phyloP scores from a whole-genome alignment of 306 rosid genomes.

The Astragalus glycyphyllos region DNA sequence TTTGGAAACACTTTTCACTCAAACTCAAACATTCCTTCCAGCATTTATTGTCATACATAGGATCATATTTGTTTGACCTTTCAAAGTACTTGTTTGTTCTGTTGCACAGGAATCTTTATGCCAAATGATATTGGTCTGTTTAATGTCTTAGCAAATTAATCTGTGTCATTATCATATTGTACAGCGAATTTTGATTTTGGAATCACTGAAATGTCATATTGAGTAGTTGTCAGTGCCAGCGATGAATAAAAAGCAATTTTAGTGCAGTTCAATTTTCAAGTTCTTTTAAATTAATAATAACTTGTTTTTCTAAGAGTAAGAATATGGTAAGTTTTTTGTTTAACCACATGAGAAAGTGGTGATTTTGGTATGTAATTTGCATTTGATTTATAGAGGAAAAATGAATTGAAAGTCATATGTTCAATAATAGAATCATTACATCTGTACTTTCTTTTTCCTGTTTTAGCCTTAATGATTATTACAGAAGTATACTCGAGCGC shows the following conservation, averaged over 20 bases:
- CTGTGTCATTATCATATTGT: conserved; percentile 28
- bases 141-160: conserved; percentile 1
- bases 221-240: conserved; percentile 1
- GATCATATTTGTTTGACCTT: conserved; percentile 6
- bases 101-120: conserved; percentile 22
- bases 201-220: conserved; percentile 27
- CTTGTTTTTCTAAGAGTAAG: neutral
- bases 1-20: conserved; percentile 5
- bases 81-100: conserved; percentile 11
- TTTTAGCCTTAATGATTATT: conserved; percentile 61
- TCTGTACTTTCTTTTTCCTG: conserved; percentile 27
- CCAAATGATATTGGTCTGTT: conserved; percentile 28
- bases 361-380: conserved; percentile 4
- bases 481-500: conserved; percentile 85
- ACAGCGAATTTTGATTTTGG: conserved; percentile 17
- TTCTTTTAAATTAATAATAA: conserved; percentile 9
- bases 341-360: neutral
- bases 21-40: conserved; percentile 19
- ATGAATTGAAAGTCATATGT: conserved; percentile 10
- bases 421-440: conserved; percentile 12
- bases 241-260: neutral
- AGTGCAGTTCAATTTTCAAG: conserved; percentile 13
- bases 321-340: neutral
- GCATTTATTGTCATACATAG: neutral
- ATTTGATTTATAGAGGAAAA: conserved; percentile 20